A percentile compares a stretch with the other conserved stretches of the same genome.
Conservation (phyloP, 352 stramenopile genomes). For the Globisporangium cystogenes region DNA sequence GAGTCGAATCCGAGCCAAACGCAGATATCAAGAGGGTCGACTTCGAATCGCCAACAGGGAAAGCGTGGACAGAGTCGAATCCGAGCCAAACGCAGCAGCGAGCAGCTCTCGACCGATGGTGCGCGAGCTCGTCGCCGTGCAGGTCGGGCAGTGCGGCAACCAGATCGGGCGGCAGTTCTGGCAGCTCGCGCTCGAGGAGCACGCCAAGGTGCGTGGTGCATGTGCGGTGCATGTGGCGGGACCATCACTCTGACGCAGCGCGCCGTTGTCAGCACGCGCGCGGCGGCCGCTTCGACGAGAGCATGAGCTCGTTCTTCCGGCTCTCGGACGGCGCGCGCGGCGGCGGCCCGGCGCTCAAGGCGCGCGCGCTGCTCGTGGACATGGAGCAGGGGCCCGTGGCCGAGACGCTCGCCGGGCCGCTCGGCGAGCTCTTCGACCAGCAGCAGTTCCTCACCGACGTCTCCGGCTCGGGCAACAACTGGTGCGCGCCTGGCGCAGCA, state of each 20-base stretch:
- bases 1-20: not conserved
- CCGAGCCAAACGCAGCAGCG: no score
- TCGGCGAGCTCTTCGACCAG: constrained; percentile 88
- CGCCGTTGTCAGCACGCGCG: constrained; percentile 36
- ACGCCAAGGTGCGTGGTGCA: constrained; percentile 49
- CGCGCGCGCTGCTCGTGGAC: constrained; percentile 89
- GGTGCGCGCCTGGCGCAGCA: no score
- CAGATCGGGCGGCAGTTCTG: constrained; percentile 93
- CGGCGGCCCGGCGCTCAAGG: constrained; percentile 36
- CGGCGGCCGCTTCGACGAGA: constrained; percentile 76
- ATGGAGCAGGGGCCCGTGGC: constrained; percentile 89
- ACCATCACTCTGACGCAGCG: not conserved
- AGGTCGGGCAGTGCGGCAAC: constrained; percentile 94
- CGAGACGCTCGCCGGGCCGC: constrained; percentile 73
- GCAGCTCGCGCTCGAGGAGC: constrained; percentile 86
- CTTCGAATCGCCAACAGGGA: not conserved
- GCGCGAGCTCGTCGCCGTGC: constrained; percentile 80
- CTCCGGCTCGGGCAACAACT: constrained; percentile 91
- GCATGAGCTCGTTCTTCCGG: constrained; percentile 91
- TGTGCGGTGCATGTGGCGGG: not conserved
- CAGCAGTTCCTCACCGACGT: constrained; percentile 87
- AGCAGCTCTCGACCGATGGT: constrained; percentile 20
- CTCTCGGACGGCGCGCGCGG: constrained; percentile 72
- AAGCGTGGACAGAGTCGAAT: not conserved
- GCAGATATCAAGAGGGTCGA: no score